Conservation (phyloP, 129 eudicot genomes). For the Pittosporum tobira region DNA sequence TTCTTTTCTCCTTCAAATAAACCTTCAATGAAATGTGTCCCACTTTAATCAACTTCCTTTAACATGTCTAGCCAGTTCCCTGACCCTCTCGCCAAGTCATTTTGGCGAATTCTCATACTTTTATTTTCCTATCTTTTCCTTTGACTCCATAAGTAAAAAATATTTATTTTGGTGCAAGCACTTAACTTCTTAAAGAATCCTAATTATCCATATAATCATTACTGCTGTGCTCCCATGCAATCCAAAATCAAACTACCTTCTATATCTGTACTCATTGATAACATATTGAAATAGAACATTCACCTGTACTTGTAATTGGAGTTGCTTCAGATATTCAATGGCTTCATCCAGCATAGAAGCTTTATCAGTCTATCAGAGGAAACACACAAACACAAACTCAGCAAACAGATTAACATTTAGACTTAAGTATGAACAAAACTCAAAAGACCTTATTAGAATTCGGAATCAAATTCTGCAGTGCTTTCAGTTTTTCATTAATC, state of each 20-base stretch:
- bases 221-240: too few relatives aligned
- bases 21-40: too few relatives aligned
- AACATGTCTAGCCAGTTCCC: too few relatives aligned
- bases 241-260: background rate
- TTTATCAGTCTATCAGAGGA: constrained; percentile 66
- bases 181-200: background rate
- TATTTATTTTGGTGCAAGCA: too few relatives aligned
- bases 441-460: constrained; percentile 75
- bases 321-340: constrained; percentile 93
- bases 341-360: constrained; percentile 99
- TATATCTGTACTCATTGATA: background rate
- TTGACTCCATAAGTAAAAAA: too few relatives aligned
- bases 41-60: too few relatives aligned
- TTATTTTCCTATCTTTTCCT: too few relatives aligned
- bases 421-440: background rate
- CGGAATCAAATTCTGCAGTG: constrained; percentile 83
- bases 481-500: constrained; percentile 93
- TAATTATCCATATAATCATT: too few relatives aligned
- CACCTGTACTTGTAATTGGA: constrained; percentile 95
- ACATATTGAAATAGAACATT: background rate
- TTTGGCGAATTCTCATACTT: too few relatives aligned
- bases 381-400: constrained; percentile 9
- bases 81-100: too few relatives aligned
- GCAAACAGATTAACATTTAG: constrained; percentile 1
- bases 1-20: too few relatives aligned